Evolutionary conservation across 1,284 basidiomycete species (phyloP), one percentile per base, ranked within the genome.

Genomic region (Lentinula novae-zelandiae): DNA sequence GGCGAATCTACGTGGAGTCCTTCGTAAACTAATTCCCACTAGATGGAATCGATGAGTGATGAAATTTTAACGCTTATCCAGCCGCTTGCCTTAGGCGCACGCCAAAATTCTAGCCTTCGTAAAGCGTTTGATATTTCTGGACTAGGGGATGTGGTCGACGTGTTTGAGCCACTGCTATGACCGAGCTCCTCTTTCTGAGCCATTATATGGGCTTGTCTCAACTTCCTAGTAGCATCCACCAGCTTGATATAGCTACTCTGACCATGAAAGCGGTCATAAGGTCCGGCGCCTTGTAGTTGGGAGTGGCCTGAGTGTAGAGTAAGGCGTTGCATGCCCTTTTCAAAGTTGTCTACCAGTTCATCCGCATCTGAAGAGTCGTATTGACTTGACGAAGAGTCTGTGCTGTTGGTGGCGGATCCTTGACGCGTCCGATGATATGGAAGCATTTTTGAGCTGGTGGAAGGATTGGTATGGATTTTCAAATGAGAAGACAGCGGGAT

Each of bases 1-100:
- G 71, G 65, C 27, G 73, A 66, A 61, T 76, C 72, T 54, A 73
- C 62, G 59, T 76, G 73, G 50, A 75, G 70, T 17, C 80, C 77
- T 70, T 87, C 85, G 68, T 79, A 85, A 27, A 70, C 70, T 54
- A 80, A 70, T 70, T 89, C 87, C 85, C 86, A 89, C 85, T 87
- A 59, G 54, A 46, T 27, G n/a, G 15, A 39, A 42, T 39, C 20
- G 10, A 42, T 60, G 7, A 53, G 20, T 54, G 38, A n/a, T 55
- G 36, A 48, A 36, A 38, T 31, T 60, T 58, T 58, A 49, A 12
- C 54, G 48, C 22, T 9, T 33, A 22, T 34, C 52, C 57, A 50
- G 46, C 52, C 15, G 67, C 75, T 57, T 66, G 77, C 77, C 57
- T 67, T 64, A 9, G 75, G 75, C 62, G 75, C 69, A 38, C 63